Conservation (phyloP, 768 basidiomycete species). For the Chalciporus sphaerocephalus region DNA sequence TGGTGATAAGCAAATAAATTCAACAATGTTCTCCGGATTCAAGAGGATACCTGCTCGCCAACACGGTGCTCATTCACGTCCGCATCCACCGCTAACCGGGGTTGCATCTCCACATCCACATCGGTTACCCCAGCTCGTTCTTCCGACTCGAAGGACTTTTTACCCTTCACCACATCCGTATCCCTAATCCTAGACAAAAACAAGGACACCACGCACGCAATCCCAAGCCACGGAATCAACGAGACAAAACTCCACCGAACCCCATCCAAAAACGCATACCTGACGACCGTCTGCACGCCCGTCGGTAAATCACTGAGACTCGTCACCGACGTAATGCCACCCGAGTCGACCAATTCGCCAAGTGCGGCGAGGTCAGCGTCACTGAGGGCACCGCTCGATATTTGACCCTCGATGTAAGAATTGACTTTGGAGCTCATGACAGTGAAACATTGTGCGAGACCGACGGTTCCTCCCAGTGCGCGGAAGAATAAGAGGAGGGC, state of each 20-base stretch:
- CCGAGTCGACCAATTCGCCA: conserved; percentile 17
- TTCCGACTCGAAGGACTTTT: no score
- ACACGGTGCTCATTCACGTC: no score
- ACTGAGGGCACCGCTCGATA: conserved; percentile 29
- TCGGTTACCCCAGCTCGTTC: background rate
- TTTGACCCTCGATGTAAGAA: conserved; percentile 26
- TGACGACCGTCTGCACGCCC: conserved; percentile 32
- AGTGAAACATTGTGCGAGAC: conserved; percentile 50
- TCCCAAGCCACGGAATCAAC: conserved; percentile 44
- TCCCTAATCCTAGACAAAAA: conserved; percentile 39
- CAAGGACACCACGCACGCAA: conserved; percentile 34
- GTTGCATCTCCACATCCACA: background rate
- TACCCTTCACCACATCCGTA: conserved; percentile 14
- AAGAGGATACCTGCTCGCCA: background rate
- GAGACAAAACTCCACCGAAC: conserved; percentile 44
- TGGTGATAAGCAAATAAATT: background rate
- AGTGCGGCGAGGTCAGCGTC: conserved; percentile 27
- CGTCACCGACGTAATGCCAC: conserved; percentile 33
- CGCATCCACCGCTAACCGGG: background rate
- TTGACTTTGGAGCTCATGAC: conserved; percentile 43
- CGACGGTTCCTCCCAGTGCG: conserved; percentile 48
- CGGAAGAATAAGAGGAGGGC: conserved; percentile 45
- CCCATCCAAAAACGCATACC: conserved; percentile 40
- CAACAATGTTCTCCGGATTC: background rate
- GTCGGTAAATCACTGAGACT: conserved; percentile 36